phyloP scores from a whole-genome alignment of 768 basidiomycete species.

The Butyriboletus loyo region DNA sequence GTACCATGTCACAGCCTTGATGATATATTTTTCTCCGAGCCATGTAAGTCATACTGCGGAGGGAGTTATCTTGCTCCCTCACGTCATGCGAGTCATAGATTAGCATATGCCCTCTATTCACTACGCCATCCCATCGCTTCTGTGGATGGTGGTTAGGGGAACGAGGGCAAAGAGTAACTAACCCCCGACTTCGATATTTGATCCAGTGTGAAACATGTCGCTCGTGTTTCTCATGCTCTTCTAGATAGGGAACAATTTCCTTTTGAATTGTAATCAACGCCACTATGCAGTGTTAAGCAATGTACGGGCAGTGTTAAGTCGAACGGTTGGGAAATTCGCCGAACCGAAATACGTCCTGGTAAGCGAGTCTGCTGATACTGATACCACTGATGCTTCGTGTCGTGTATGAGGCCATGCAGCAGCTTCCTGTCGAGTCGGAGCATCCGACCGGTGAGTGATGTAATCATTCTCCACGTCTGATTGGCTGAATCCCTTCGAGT shows the following conservation, averaged over 20 bases:
- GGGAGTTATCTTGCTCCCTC: background rate
- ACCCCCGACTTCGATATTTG: constrained; percentile 21
- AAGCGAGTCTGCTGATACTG: no score
- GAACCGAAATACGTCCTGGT: background rate
- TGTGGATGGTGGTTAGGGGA: constrained; percentile 74
- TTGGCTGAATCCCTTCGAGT: constrained; percentile 1
- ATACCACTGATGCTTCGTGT: no score
- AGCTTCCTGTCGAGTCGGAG: constrained; percentile 1
- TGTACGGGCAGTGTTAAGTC: no score
- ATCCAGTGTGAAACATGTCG: constrained; percentile 16
- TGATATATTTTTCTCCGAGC: constrained; percentile 8
- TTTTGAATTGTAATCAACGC: background rate
- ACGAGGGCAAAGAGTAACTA: constrained; percentile 68
- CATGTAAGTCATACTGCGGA: constrained; percentile 4
- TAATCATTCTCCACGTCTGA: background rate
- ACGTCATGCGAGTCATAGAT: background rate
- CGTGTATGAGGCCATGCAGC: no score
- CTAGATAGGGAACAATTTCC: constrained; percentile 22
- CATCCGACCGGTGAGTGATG: background rate
- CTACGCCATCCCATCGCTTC: constrained; percentile 54
- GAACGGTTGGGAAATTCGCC: no score
- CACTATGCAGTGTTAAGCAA: background rate
- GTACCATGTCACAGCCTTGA: constrained; percentile 17
- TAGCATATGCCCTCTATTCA: constrained; percentile 60
- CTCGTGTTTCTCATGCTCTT: constrained; percentile 14